Percentiles rank a stretch among this genome's conserved stretches.
phyloP scores from a whole-genome alignment of 2,329 filamentous ascomycete species.

The Fusarium aywerte region DNA sequence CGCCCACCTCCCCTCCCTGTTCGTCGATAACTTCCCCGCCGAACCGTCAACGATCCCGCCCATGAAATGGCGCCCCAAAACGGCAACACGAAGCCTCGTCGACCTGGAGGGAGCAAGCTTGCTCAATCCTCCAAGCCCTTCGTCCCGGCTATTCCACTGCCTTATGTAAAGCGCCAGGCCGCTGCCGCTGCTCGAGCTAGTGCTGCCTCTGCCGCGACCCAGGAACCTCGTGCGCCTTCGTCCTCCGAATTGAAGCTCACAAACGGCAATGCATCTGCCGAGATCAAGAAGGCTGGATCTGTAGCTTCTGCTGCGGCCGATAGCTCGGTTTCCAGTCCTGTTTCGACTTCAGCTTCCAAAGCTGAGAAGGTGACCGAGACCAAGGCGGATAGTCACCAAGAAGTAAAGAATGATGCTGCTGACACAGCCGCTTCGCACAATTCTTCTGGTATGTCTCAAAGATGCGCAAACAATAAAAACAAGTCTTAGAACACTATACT shows the following conservation, averaged over 20 bases:
- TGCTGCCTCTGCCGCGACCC: slow-evolving; percentile 22
- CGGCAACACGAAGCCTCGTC: slow-evolving; percentile 50
- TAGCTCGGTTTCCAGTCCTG: slow-evolving; percentile 22
- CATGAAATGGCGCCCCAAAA: slow-evolving; percentile 51
- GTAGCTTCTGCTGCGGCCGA: slow-evolving; percentile 3
- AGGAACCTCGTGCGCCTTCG: slow-evolving; percentile 13
- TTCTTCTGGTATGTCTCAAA: slow-evolving; percentile 41
- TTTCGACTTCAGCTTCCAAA: slow-evolving; percentile 27
- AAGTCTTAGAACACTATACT: slow-evolving; percentile 14
- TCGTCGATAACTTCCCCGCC: slow-evolving; percentile 39
- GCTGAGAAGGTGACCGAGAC: slow-evolving; percentile 18
- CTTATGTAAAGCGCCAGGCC: slow-evolving; percentile 54
- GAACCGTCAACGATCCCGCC: slow-evolving; percentile 34
- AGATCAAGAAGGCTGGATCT: slow-evolving; percentile 13
- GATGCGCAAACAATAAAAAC: not conserved
- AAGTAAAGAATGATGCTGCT: slow-evolving; percentile 21
- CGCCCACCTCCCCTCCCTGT: slow-evolving; percentile 35
- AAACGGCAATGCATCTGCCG: slow-evolving; percentile 29
- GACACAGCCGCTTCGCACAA: slow-evolving; percentile 23
- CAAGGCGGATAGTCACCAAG: slow-evolving; percentile 24
- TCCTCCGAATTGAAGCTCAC: slow-evolving; percentile 36
- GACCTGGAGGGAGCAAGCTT: slow-evolving; percentile 47
- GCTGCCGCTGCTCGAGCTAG: slow-evolving; percentile 48
- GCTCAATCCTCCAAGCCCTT: slow-evolving; percentile 50
- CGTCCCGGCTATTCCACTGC: slow-evolving; percentile 54